Base-by-base conservation (phyloP, 345 rosid species). In the Populus deltoides region DNA sequence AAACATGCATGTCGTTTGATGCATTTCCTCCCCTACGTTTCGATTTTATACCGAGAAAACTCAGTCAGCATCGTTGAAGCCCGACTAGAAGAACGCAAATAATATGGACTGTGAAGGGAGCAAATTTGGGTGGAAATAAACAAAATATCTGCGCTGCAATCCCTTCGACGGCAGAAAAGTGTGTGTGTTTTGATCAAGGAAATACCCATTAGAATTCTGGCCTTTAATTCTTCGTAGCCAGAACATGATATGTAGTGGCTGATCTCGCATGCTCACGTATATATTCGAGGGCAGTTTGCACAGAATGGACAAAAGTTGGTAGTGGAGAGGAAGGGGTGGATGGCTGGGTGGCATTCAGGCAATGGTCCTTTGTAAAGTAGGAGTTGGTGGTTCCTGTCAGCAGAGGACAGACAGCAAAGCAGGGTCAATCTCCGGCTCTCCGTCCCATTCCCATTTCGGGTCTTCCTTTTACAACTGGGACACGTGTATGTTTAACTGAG, bases 341-440 rank as follows among this genome's bases (percentile, higher is more conserved):
- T 55, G 73, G 74, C 74, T 8, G 2, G 66, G 6, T 72, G 75
- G 66, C 49, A 12, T n/a, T 35, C 72, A 67, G 3, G 24, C 49
- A 24, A 22, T 74, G 78, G 65, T 57, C 47, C 10, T 17, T n/a
- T 16, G 39, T 9, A 73, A 78, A 73, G 72, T 8, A 39, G 73
- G 27, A 53, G 57, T 65, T 63, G 70, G 68, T 70, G 68, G 70
- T 59, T 24, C 20, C 68, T 74, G 81, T 69, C 77, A 76, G 53
- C 51, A 39, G 8, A 8, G 45, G 53, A 61, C 41, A 39, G 20
- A 12, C 68, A 75, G 66, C 31, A 71, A 38, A 49, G 62, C 71
- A 8, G 31, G 8, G 69, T 80, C 81, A 73, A 73, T 38, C 47
- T 7, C 39, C 29, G 11, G 65, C 29, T 53, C 9, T 53, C 59